Base-by-base conservation (phyloP, 768 basidiomycete species). In the Dacryopinax spathularia region DNA sequence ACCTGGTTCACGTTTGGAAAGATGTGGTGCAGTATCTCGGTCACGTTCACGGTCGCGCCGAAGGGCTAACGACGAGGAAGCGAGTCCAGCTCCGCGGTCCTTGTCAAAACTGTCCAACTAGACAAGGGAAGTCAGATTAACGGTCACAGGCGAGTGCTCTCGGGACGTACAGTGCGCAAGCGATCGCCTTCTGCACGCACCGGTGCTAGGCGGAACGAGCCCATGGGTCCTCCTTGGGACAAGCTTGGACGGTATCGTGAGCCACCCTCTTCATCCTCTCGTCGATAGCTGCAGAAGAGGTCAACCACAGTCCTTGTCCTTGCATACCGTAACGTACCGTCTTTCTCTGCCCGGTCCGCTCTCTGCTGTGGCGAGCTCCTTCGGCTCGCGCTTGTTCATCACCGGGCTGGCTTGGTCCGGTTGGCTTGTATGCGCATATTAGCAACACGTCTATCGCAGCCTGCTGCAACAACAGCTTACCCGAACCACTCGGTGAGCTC, bases 401-500 rank as follows among this genome's bases (percentile, higher is more conserved):
- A 56, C 25, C 29, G 48, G 48, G 25, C 48, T 56, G 10, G 48
- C 31, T 13, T 56, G 48, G 25, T 56, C 48, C 25, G 31, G 6
- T 15, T 56, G 48, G 31, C 48, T 56, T 56, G 48, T 56, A 56
- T 56, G 48, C 48, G 48, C 48, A 56, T 56, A 7, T 41, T 29
- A 6, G 25, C 5, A 56, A 20, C 48, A 10, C 5, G 5, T 3
- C 25, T 13, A 29, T 13, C 7, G 18, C 3, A 3, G 20, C 9
- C 48, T 39, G 34, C 36, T 2, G 33, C 64, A 36, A n/a, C 66
- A 64, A 62, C n/a, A 36, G 77, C 83, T 65, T 72, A 92, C 90
- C 90, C 90, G 75, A 91, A 92, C 90, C 90, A 92, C 48, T 86
- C 83, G 76, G 85, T 90, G 61, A 92, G 76, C 48, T 82, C 78